phyloP scores from a whole-genome alignment of 2,329 filamentous ascomycete genomes.

The Fusarium virguliforme region DNA sequence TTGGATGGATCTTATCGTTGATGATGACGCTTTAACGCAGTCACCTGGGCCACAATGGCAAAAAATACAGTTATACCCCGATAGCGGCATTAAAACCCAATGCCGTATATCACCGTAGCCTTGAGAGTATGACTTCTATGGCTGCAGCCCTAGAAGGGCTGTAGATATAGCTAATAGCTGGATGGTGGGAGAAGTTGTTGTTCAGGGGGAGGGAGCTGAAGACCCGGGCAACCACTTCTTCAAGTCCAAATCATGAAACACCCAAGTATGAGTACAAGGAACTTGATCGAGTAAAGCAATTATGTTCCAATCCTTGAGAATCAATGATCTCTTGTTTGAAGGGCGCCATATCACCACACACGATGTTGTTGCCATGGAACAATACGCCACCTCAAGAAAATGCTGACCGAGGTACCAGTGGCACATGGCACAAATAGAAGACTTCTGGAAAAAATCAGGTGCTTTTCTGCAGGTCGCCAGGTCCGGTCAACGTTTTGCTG shows the following conservation, averaged over 20 bases:
- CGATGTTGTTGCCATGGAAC: background rate
- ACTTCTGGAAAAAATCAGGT: conserved; percentile 27
- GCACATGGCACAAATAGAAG: conserved; percentile 17
- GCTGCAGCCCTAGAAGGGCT: too few species aligned
- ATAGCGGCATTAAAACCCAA: too few species aligned
- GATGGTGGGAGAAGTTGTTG: too few species aligned
- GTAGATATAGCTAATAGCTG: too few species aligned
- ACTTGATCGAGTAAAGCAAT: background rate
- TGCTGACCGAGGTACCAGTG: background rate
- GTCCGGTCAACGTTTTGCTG: background rate
- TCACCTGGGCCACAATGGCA: too few species aligned
- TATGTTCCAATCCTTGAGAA: background rate
- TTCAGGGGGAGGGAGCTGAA: background rate
- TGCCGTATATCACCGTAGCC: too few species aligned
- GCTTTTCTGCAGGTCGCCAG: conserved; percentile 15
- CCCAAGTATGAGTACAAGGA: background rate
- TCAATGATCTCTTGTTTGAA: background rate
- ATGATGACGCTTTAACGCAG: too few species aligned
- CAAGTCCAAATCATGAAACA: background rate
- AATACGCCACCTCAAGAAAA: background rate
- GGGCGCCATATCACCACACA: background rate
- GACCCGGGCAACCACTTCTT: background rate
- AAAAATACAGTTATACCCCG: too few species aligned
- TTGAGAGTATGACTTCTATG: too few species aligned
- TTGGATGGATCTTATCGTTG: too few species aligned